Base-by-base conservation (phyloP, 2,329 filamentous ascomycete species). In the Fusarium sp. region DNA sequence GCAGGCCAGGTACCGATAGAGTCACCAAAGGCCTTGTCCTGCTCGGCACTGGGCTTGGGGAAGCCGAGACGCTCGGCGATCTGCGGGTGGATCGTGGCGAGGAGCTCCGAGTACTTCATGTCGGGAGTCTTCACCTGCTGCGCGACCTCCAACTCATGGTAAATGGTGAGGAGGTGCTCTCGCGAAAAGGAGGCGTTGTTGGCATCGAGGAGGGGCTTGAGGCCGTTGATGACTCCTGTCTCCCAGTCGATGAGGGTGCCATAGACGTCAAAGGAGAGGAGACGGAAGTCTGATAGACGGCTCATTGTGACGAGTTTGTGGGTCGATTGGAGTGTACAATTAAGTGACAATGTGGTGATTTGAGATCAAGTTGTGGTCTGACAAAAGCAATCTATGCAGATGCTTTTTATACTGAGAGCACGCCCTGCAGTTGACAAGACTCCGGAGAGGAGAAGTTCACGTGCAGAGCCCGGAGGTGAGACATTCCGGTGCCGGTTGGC, bases 211-310 rank as follows among this genome's bases (percentile, higher is more conserved):
- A 87, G 76, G 0, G 86, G 83, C 38, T 80, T 76, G 4, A 93
- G 82, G 3, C 85, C 83, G 2, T 79, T 67, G 46, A 87, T 76
- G 58, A 93, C 85, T 54, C 91, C 91, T 3, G 82, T 78, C 78
- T 93, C 90, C 91, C 91, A 93, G 81, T 95, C 91, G 61, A 94
- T 88, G 2, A 95, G 84, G 0, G 92, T 95, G 77, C 91, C 91
- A 77, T 92, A 95, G 80, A 91, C 88, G 78, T 96, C 92, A 79
- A 95, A 93, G 70, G 87, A 89, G 53, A 93, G 85, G 58, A 80
- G 76, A 14, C 72, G 71, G 66, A 76, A 82, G 64, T 74, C 68
- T 11, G 72, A 71, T 11, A 74, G 62, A 16, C 38, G 69, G 42
- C 53, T 58, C 72, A 74, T 74, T 6, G n/a, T 64, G 46, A 9